Conservation (phyloP, 169 alveolate genomes). For the Plasmodium malariae region DNA sequence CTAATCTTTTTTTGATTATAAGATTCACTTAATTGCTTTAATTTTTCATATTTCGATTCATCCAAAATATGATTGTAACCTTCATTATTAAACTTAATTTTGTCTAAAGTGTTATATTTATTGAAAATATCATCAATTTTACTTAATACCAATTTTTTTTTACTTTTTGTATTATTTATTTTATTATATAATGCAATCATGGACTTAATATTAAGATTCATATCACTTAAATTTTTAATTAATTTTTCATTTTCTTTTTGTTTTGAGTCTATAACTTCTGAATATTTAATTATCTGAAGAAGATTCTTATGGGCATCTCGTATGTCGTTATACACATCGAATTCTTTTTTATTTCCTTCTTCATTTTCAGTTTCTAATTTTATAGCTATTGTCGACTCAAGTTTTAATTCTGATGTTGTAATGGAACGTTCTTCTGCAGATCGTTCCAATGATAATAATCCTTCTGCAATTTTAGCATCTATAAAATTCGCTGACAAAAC, state of each 20-base stretch:
- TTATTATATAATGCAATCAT: not conserved
- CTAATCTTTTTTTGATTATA: constrained; percentile 1
- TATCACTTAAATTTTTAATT: not conserved
- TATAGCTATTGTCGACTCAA: not conserved
- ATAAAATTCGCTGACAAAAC: constrained; percentile 18
- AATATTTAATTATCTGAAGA: constrained; percentile 14
- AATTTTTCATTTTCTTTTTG: constrained; percentile 1
- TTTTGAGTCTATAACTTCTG: constrained; percentile 6
- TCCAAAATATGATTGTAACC: constrained; percentile 8
- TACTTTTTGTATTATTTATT: not conserved
- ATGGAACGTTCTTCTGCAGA: not conserved
- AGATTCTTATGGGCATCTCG: not conserved
- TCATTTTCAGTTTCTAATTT: constrained; percentile 2
- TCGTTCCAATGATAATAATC: not conserved
- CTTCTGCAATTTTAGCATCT: not conserved
- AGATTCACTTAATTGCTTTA: not conserved
- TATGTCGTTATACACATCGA: not conserved
- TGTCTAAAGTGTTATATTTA: not conserved
- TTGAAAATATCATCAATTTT: not conserved
- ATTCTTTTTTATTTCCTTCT: not conserved
- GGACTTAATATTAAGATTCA: not conserved
- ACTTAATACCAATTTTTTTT: not conserved
- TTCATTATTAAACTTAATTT: not conserved
- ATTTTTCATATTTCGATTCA: not conserved
- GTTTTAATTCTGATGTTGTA: not conserved